Evolutionary conservation across 768 basidiomycete species (phyloP).

Genomic region (Amanita muscaria): DNA sequence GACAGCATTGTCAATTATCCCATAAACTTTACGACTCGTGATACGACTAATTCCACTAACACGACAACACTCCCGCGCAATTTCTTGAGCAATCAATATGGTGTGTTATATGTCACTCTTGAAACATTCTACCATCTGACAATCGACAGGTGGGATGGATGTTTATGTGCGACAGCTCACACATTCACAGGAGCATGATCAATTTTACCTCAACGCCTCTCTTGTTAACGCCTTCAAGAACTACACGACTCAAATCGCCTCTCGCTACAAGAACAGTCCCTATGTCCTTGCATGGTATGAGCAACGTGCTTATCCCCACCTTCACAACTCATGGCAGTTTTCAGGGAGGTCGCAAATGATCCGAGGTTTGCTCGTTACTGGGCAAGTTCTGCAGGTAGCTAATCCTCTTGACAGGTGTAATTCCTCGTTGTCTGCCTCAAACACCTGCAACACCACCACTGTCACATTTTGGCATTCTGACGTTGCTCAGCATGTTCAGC

Average conservation of each 20-base stretch:
- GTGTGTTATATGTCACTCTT: slow-evolving; percentile 24
- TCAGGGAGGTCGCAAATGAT: slow-evolving; percentile 61
- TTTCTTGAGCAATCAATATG: slow-evolving; percentile 54
- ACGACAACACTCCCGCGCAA: slow-evolving; percentile 39
- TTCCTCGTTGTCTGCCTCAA: slow-evolving; percentile 37
- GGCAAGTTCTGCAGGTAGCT: slow-evolving; percentile 1
- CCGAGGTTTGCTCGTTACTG: slow-evolving; percentile 35
- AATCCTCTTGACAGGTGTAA: slow-evolving; percentile 36
- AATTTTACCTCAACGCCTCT: slow-evolving; percentile 47
- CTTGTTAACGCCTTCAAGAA: slow-evolving; percentile 47
- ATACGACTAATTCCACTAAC: slow-evolving; percentile 14
- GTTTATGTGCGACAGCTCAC: slow-evolving; percentile 47
- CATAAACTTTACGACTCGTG: slow-evolving; percentile 18
- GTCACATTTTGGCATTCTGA: slow-evolving; percentile 50
- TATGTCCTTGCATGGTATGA: slow-evolving; percentile 44
- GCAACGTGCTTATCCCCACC: not conserved
- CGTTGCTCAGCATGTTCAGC: slow-evolving; percentile 35
- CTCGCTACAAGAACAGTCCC: slow-evolving; percentile 45
- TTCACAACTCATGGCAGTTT: slow-evolving; percentile 4
- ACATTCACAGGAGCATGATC: slow-evolving; percentile 38
- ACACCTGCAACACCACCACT: slow-evolving; percentile 38
- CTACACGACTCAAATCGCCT: slow-evolving; percentile 44
- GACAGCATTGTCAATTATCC: slow-evolving; percentile 15
- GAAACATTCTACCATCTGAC: too few relatives aligned
- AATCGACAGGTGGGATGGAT: slow-evolving; percentile 63